These are phyloP conservation scores for Alternaria angustiovoidea DNA, from an alignment of 2,329 filamentous ascomycete species.

Conservation along the genomic window DNA sequence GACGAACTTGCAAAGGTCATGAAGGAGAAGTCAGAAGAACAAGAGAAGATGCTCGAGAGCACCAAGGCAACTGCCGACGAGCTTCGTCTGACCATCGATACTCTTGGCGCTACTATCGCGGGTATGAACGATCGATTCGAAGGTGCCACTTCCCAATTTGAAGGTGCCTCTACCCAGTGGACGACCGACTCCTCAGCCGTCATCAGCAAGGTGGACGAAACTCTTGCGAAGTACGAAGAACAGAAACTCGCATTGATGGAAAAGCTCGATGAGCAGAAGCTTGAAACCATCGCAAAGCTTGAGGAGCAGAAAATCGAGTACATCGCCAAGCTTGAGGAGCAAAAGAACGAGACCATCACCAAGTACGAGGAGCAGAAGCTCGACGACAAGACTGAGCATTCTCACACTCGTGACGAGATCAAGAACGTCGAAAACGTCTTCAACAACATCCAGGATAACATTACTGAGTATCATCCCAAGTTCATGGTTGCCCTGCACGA, in stretches of 20 bases:
- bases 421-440: slow-evolving; percentile 76
- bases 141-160: slow-evolving; percentile 81
- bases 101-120: slow-evolving; percentile 71
- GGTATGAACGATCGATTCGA: slow-evolving; percentile 68
- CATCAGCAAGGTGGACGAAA: slow-evolving; percentile 81
- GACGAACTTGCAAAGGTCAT: slow-evolving; percentile 77
- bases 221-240: slow-evolving; percentile 78
- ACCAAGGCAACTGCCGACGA: slow-evolving; percentile 87
- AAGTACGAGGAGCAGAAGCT: slow-evolving; percentile 80
- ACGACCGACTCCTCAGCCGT: slow-evolving; percentile 87
- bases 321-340: slow-evolving; percentile 77
- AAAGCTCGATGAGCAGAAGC: slow-evolving; percentile 60
- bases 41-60: slow-evolving; percentile 75
- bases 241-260: slow-evolving; percentile 77
- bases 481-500: slow-evolving; percentile 87
- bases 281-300: slow-evolving; percentile 69
- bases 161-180: slow-evolving; percentile 85
- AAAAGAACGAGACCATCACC: slow-evolving; percentile 71
- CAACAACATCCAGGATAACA: slow-evolving; percentile 77
- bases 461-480: slow-evolving; percentile 86
- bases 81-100: slow-evolving; percentile 84
- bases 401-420: slow-evolving; percentile 82
- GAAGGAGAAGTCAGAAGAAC: slow-evolving; percentile 75
- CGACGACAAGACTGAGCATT: slow-evolving; percentile 79
- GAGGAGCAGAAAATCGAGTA: slow-evolving; percentile 77